Conservation (phyloP, 73 alveolate genomes). For the Tetrahymena elliotti region DNA sequence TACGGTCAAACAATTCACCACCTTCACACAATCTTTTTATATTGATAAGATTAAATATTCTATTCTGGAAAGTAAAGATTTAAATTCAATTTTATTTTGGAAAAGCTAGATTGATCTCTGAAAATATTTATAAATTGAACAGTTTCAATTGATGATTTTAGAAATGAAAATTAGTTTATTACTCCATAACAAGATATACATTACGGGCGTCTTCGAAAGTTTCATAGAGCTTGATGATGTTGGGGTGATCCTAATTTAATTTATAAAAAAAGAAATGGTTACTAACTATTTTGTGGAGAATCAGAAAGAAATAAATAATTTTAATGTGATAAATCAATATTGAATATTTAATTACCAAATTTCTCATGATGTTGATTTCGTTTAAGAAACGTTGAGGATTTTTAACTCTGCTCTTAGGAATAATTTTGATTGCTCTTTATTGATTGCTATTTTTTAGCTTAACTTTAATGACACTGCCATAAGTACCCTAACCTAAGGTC, state of each 20-base stretch:
- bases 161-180: conserved; percentile 25
- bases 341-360: conserved; percentile 21
- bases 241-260: conserved; percentile 64
- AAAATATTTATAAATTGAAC: background rate
- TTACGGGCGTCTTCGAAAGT: conserved; percentile 56
- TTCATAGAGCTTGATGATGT: conserved; percentile 66
- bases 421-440: conserved; percentile 75
- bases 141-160: background rate
- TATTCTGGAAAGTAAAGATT: background rate
- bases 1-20: conserved; percentile 84
- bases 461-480: conserved; percentile 37
- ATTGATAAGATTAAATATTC: background rate
- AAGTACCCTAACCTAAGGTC: conserved; percentile 35
- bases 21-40: conserved; percentile 69
- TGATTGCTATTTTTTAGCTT: conserved; percentile 17
- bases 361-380: conserved; percentile 49
- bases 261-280: background rate
- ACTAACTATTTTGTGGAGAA: background rate
- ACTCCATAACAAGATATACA: conserved; percentile 64
- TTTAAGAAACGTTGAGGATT: conserved; percentile 49
- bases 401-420: conserved; percentile 74
- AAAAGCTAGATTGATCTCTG: too few relatives aligned
- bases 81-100: background rate
- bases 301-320: too few relatives aligned
- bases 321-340: background rate